Conservation (phyloP, 2,329 filamentous ascomycete genomes). For the Aspergillus pseudonomiae region DNA sequence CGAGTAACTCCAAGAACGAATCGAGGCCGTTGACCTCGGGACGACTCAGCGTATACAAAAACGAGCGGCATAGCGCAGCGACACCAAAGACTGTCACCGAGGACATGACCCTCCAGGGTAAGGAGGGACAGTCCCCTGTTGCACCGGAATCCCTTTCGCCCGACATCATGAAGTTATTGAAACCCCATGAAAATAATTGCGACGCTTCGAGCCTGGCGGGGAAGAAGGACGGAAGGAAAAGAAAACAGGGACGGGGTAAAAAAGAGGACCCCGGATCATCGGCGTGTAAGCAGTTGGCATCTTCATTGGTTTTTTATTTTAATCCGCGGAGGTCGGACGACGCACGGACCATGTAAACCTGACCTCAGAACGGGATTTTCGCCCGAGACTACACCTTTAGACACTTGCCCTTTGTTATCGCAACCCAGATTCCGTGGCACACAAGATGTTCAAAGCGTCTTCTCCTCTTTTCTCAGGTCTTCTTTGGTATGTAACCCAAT, state of each 20-base stretch:
- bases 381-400: not conserved
- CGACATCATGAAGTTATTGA: slow-evolving; percentile 26
- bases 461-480: slow-evolving; percentile 77
- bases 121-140: slow-evolving; percentile 48
- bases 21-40: slow-evolving; percentile 78
- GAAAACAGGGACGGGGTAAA: slow-evolving; percentile 1
- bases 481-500: slow-evolving; percentile 64
- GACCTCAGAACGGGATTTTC: slow-evolving; percentile 24
- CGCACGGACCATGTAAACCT: slow-evolving; percentile 26
- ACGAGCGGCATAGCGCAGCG: slow-evolving; percentile 70
- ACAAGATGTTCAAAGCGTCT: slow-evolving; percentile 79
- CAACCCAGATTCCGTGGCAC: slow-evolving; percentile 14
- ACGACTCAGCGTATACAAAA: slow-evolving; percentile 73
- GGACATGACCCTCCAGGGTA: slow-evolving; percentile 71
- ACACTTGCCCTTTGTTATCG: not conserved
- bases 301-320: slow-evolving; percentile 22
- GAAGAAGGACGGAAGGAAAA: slow-evolving; percentile 1
- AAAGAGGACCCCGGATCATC: slow-evolving; percentile 11
- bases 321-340: slow-evolving; percentile 25
- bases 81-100: slow-evolving; percentile 73
- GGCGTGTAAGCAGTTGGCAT: slow-evolving; percentile 18
- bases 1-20: slow-evolving; percentile 73
- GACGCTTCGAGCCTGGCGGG: slow-evolving; percentile 11
- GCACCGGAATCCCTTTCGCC: slow-evolving; percentile 44
- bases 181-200: slow-evolving; percentile 27